Base-by-base conservation (phyloP, 305 asterid genomes). In the Fraxinus nigra region DNA sequence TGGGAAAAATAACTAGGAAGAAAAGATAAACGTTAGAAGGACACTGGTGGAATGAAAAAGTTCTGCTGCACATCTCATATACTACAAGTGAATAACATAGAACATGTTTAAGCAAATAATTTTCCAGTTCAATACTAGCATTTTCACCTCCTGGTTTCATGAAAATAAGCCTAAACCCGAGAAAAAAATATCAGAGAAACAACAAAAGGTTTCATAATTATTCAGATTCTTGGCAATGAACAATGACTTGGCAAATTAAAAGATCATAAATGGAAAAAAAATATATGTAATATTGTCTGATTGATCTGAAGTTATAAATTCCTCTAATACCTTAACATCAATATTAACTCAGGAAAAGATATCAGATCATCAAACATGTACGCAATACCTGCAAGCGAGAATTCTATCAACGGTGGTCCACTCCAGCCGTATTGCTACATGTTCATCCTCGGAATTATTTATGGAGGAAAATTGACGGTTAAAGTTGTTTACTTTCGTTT, bases 381-480 rank as follows among this genome's bases (percentile, higher is more conserved):
- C 72, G 78, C 7, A 54, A 63, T 75, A 96, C 99, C 98, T 96
- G 98, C 93, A 85, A 78, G 97, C 89, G 80, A 96, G 91, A 86
- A 96, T 84, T 72, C 99, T 93, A 80, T 96, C 99, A 82, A 94
- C 97, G 30, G 95, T 90, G 6, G 97, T 96, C 99, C 99, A 96
- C 34, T 96, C 99, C 4, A 97, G 93, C 82, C 98, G 93, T 83
- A 96, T 91, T 73, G 99, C 94, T 37, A 91, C 90, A 82, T 79
- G 85, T 14, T 96, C 99, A 86, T 95, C 99, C 37, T 92, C 99
- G 38, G 89, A 80, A 76, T 87, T 90, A 87, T 87, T 91, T 32
- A 91, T 86, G 67, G 98, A 88, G 35, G 95, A 89, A 87, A 91
- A 87, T 85, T 93, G 99, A 51, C 83, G 91, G 82, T 93, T 91